Evolutionary conservation across 345 rosid genomes (phyloP), one percentile per base, ranked within the genome.

Genomic region (Salix arbutifolia): DNA sequence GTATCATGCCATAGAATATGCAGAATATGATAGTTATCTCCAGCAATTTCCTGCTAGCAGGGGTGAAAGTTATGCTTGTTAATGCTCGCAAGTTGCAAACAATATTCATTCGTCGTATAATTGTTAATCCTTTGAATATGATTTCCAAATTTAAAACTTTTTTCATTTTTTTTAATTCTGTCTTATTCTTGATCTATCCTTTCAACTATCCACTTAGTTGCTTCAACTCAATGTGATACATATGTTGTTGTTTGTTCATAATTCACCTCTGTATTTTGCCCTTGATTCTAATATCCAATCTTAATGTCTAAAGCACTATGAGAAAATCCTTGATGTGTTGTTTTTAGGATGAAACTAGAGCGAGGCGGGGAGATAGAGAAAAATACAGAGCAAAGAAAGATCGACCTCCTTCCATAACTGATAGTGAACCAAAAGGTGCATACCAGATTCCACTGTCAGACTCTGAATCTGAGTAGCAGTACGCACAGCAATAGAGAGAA

Each of bases 371-470:
- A 74, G 81, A 71, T 12, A 72, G 70, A 19, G 18, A 67, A 78
- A 86, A 86, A 75, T 83, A 74, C 13, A 53, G 77, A 48, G 72
- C 83, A 3, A 81, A 73, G 35, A 77, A 78, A 76, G 86, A 88
- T 72, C 48, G 8, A 67, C 83, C 94, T 72, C 74, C 94, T 76
- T 92, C 96, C 8, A 82, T 95, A 44, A 89, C 97, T 11, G 97
- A 95, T 78, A 60, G 26, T 61, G 92, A 88, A 66, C 97, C 97
- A 67, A 85, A 77, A 83, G 88, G 89, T 87, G 90, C 93, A 69
- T 83, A 82, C 77, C 93, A 94, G 76, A 78, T 86, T 88, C 89
- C 90, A 0, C 70, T 90, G 25, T 85, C 91, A 31, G 94, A 89
- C 78, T 89, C 97, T 17, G 97, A 91, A 67, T 79, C 91, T 3